Evolutionary conservation across 441 rosid species (phyloP), one percentile per base, ranked within the genome.

Genomic region (Gossypium davidsonii): DNA sequence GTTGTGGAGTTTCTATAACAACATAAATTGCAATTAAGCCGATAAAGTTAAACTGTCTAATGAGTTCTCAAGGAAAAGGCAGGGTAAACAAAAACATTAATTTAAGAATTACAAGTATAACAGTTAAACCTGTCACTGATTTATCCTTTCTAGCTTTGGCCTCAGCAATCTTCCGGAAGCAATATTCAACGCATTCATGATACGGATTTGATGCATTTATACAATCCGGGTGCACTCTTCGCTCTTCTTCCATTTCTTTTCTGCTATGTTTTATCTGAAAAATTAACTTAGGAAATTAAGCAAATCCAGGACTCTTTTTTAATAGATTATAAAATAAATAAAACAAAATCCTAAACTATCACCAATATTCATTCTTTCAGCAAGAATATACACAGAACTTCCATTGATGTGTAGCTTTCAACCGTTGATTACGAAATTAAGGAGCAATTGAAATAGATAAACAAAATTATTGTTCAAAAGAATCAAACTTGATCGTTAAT

Each of bases 131-230:
- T 67, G 80, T 11, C 48, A 81, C 84, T 63, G 77, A 57, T 61
- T 78, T 82, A 48, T 75, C 87, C 10, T 60, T 53, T 23, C 20
- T 82, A 6, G 83, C 84, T 75, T 82, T 82, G 2, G 84, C 89
- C 81, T 83, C 89, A 17, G 86, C 89, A 4, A 89, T 89, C 68
- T 85, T 84, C 70, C 69, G 73, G 34, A 88, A 83, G 83, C 89
- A 86, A 81, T 80, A 85, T 11, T 86, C 92, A 0, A 83, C 83
- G 76, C 92, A 88, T 61, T 84, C 85, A n/a, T 86, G 92, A 64
- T 79, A 88, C 31, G 89, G 92, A 70, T 88, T 88, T 14, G 83
- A 79, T 2, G 85, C 86, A 42, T 86, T 85, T 31, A 82, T 83
- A 76, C 90, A 88, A 17, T 82, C 86, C 1, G 34, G 34, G 34